These are phyloP conservation scores for Taphrina deformans DNA, from an alignment of 1,139 yeast species.

Conservation along the genomic window DNA sequence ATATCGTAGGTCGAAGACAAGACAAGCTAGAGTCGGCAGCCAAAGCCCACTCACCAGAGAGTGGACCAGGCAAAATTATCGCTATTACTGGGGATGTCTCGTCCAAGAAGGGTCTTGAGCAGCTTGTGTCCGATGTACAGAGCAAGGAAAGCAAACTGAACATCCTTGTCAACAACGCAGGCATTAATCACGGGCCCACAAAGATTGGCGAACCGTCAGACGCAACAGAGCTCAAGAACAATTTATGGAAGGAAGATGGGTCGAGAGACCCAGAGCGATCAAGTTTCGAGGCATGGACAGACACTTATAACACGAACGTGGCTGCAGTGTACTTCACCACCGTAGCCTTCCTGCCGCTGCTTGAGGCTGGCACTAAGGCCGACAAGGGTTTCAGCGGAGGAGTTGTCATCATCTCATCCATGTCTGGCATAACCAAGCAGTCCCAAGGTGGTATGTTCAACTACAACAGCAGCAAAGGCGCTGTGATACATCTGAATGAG, in stretches of 20 bases:
- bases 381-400: slow-evolving; percentile 25
- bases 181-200: slow-evolving; percentile 35
- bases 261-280: slow-evolving; percentile 1
- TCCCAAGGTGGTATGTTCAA: slow-evolving; percentile 57
- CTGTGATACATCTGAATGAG: slow-evolving; percentile 39
- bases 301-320: slow-evolving; percentile 32
- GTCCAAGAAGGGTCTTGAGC: slow-evolving; percentile 36
- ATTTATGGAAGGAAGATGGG: slow-evolving; percentile 17
- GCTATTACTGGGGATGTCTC: slow-evolving; percentile 39
- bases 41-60: slow-evolving; percentile 42
- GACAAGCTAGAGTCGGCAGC: slow-evolving; percentile 49
- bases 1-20: slow-evolving; percentile 49
- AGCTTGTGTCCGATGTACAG: slow-evolving; percentile 35
- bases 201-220: neutral
- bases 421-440: slow-evolving; percentile 42
- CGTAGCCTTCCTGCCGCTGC: slow-evolving; percentile 29
- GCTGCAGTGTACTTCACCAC: slow-evolving; percentile 36
- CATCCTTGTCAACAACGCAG: slow-evolving; percentile 40
- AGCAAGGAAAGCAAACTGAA: slow-evolving; percentile 38
- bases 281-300: slow-evolving; percentile 26
- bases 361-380: slow-evolving; percentile 16
- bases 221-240: slow-evolving; percentile 23
- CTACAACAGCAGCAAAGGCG: slow-evolving; percentile 39
- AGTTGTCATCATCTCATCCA: slow-evolving; percentile 26
- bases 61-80: slow-evolving; percentile 37